These are phyloP conservation scores for Physcomitrellopsis africana DNA, from an alignment of 225 moss, liverwort and hornwort genomes.

Conservation along the genomic window DNA sequence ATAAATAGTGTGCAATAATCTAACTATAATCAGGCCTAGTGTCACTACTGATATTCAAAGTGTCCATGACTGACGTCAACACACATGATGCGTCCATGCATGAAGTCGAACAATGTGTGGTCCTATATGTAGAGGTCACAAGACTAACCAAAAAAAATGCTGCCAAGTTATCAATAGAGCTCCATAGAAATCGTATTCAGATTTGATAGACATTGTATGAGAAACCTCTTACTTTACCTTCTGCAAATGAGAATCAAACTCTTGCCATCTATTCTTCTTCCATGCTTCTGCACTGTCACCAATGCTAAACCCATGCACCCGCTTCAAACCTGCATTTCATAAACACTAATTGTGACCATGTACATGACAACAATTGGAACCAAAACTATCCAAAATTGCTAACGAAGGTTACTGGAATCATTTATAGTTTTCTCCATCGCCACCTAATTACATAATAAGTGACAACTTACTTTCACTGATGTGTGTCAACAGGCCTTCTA, in stretches of 20 bases:
- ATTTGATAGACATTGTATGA: neutral
- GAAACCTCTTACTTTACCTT: slow-evolving; percentile 41
- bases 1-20: neutral
- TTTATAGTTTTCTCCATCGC: neutral
- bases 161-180: no score
- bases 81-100: no score
- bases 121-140: no score
- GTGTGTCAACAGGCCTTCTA: slow-evolving; percentile 71
- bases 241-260: slow-evolving; percentile 62
- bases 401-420: neutral
- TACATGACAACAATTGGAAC: neutral
- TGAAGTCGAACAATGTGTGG: no score
- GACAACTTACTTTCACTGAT: slow-evolving; percentile 70
- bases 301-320: slow-evolving; percentile 76
- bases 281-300: slow-evolving; percentile 84
- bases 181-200: neutral
- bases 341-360: neutral
- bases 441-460: neutral
- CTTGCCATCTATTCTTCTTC: slow-evolving; percentile 77
- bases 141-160: no score
- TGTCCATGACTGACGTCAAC: no score
- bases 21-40: neutral
- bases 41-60: neutral
- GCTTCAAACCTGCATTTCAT: slow-evolving; percentile 61
- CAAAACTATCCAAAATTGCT: neutral